phyloP scores from a whole-genome alignment of 2,329 filamentous ascomycete species.

The Calonectria hongkongensis region DNA sequence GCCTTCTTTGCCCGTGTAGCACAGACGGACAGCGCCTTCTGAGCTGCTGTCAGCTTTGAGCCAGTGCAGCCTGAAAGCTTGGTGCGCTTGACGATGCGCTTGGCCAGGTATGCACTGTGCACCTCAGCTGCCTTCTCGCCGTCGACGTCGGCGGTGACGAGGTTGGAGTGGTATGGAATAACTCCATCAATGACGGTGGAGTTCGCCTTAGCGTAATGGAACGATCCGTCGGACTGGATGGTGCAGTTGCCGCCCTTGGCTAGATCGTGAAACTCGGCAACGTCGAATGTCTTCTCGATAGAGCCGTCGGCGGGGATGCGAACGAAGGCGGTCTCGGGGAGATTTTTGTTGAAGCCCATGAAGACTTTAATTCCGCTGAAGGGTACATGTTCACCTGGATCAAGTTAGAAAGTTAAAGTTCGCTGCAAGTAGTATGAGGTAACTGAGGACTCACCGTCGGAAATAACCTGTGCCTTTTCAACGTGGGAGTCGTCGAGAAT shows the following conservation, averaged over 20 bases:
- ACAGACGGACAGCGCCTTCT: conserved; percentile 68
- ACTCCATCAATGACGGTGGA: conserved; percentile 68
- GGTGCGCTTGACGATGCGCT: conserved; percentile 55
- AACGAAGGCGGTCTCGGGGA: conserved; percentile 67
- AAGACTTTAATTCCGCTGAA: conserved; percentile 71
- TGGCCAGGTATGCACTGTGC: conserved; percentile 64
- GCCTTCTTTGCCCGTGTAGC: conserved; percentile 63
- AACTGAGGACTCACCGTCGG: background rate
- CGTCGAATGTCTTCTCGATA: conserved; percentile 69
- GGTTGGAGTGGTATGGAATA: conserved; percentile 73
- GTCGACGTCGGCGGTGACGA: conserved; percentile 73
- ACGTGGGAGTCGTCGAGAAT: conserved; percentile 17
- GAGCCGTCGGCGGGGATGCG: conserved; percentile 65
- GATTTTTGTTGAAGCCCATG: conserved; percentile 60
- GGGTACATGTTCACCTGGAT: conserved; percentile 50
- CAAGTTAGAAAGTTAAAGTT: background rate
- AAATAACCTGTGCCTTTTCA: conserved; percentile 8
- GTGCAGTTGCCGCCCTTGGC: conserved; percentile 68
- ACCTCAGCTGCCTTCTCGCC: conserved; percentile 69
- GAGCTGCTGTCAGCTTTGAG: conserved; percentile 62
- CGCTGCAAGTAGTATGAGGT: background rate
- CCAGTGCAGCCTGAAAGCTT: conserved; percentile 71
- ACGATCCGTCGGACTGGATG: conserved; percentile 70
- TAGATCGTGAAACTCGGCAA: conserved; percentile 70
- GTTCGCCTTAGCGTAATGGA: conserved; percentile 70